Percentiles rank a stretch among this genome's conserved stretches.
Conservation (phyloP, 78 protist species). For the Tieghemostelium lacteum region DNA sequence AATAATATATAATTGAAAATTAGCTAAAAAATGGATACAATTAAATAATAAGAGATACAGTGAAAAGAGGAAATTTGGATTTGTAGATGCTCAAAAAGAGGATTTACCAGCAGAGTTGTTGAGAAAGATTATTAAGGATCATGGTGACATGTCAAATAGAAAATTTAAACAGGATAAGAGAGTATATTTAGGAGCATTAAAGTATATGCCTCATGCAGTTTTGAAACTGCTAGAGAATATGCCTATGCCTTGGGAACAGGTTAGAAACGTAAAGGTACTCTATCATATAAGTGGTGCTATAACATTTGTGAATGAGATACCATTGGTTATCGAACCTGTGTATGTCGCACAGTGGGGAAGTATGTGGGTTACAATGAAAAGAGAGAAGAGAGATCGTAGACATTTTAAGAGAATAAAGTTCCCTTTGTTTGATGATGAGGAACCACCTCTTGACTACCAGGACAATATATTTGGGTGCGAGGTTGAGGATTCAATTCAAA, state of each 20-base stretch:
- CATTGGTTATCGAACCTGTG: slow-evolving; percentile 98
- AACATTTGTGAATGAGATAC: slow-evolving; percentile 99
- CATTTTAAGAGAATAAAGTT: slow-evolving; percentile 99
- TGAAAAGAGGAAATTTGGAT: slow-evolving; percentile 95
- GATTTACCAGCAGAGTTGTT: slow-evolving; percentile 99
- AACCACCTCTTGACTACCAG: slow-evolving; percentile 99
- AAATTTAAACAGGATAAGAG: slow-evolving; percentile 98
- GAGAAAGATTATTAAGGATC: slow-evolving; percentile 98
- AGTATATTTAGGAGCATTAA: slow-evolving; percentile 99
- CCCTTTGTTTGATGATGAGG: slow-evolving; percentile 98
- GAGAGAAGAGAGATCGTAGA: slow-evolving; percentile 98
- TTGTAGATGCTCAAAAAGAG: slow-evolving; percentile 89
- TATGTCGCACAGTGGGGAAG: slow-evolving; percentile 99
- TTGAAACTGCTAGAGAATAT: slow-evolving; percentile 99
- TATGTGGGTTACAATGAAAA: slow-evolving; percentile 99
- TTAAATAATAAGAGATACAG: slow-evolving; percentile 93
- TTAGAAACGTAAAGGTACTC: slow-evolving; percentile 90
- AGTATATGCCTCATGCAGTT: slow-evolving; percentile 99
- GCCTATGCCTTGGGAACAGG: slow-evolving; percentile 99
- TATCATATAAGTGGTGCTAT: slow-evolving; percentile 99
- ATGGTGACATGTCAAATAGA: slow-evolving; percentile 98
- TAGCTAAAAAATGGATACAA: slow-evolving; percentile 93
- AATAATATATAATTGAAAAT: too few relatives aligned
- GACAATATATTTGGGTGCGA: slow-evolving; percentile 98
- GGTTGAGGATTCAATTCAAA: slow-evolving; percentile 95